Conservation (phyloP, 345 rosid species). For the Eucalyptus polybractea region DNA sequence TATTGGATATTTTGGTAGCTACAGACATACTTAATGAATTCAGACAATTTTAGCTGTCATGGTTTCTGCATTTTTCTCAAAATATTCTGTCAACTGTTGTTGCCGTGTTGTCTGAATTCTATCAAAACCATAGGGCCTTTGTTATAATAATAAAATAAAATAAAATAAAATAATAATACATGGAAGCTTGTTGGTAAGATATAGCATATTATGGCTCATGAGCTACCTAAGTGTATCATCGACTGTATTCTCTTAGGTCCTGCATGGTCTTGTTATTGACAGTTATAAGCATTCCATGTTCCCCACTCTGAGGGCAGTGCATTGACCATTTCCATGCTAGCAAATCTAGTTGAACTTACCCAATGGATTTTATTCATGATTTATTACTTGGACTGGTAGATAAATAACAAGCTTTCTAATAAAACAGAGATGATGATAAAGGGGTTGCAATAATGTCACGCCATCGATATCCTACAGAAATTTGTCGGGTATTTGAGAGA, state of each 20-base stretch:
- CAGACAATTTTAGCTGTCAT: not conserved
- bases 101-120: not conserved
- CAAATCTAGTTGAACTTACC: not conserved
- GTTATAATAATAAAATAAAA: no score
- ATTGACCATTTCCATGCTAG: not conserved
- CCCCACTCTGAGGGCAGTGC: not conserved
- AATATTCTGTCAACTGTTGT: not conserved
- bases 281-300: not conserved
- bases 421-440: constrained; percentile 91
- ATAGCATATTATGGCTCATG: not conserved
- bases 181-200: not conserved
- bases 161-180: not conserved
- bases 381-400: not conserved
- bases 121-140: not conserved
- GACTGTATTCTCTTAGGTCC: not conserved
- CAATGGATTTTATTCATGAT: not conserved
- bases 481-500: constrained; percentile 69
- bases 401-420: not conserved
- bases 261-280: not conserved
- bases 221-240: not conserved
- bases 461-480: constrained; percentile 86
- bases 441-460: constrained; percentile 98
- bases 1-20: not conserved
- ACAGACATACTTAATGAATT: not conserved
- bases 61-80: not conserved